Evolutionary conservation across 495 filamentous ascomycete species (phyloP).

Genomic region (Podospora bellae-mahoneyi): DNA sequence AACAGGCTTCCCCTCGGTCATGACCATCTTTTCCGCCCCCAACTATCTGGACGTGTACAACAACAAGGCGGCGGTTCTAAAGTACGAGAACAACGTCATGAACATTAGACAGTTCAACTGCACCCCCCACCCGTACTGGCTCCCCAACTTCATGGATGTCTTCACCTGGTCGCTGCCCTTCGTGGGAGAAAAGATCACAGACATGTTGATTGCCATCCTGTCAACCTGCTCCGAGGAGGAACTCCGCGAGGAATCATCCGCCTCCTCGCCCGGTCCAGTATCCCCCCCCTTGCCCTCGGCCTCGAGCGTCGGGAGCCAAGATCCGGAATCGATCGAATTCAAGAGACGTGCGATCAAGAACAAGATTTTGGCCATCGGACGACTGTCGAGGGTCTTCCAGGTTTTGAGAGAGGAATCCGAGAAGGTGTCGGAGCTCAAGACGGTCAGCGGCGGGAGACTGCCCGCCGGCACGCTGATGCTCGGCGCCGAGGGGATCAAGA

Average conservation of each 20-base stretch:
- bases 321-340: constrained; percentile 81
- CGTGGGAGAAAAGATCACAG: constrained; percentile 98
- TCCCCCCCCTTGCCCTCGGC: constrained; percentile 60
- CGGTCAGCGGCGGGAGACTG: constrained; percentile 85
- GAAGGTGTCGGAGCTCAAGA: constrained; percentile 95
- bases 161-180: constrained; percentile 99
- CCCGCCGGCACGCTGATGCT: constrained; percentile 97
- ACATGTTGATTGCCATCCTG: constrained; percentile 98
- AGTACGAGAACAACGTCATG: constrained; percentile 99
- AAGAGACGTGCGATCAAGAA: constrained; percentile 97
- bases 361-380: constrained; percentile 97
- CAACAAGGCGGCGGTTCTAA: constrained; percentile 97
- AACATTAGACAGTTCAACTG: constrained; percentile 99
- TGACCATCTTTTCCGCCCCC: constrained; percentile 99
- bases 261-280: constrained; percentile 58
- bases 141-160: constrained; percentile 99
- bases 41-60: constrained; percentile 99
- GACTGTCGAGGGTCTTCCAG: constrained; percentile 96
- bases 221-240: constrained; percentile 98
- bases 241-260: constrained; percentile 67
- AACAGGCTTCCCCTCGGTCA: constrained; percentile 96
- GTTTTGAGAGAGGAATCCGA: constrained; percentile 97
- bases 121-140: constrained; percentile 98
- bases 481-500: constrained; percentile 96
- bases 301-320: constrained; percentile 42